phyloP scores from a whole-genome alignment of 2,329 filamentous ascomycete species.

The Scedosporium boydii region DNA sequence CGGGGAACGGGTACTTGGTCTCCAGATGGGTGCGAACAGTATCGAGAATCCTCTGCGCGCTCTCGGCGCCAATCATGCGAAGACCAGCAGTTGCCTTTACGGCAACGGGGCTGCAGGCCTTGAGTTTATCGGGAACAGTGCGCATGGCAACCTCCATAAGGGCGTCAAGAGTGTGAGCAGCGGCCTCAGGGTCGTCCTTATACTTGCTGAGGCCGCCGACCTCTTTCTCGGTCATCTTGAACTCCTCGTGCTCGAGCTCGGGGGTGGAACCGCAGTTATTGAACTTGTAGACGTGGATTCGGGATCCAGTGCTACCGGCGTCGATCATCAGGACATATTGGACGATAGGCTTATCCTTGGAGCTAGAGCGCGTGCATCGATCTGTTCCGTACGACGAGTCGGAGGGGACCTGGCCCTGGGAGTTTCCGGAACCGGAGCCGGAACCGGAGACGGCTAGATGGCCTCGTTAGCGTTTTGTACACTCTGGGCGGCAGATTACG shows the following conservation, averaged over 20 bases:
- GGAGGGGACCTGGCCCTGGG: slow-evolving; percentile 39
- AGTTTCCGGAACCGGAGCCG: not conserved
- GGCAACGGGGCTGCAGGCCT: slow-evolving; percentile 87
- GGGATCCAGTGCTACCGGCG: slow-evolving; percentile 92
- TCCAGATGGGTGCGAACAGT: slow-evolving; percentile 80
- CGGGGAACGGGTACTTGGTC: slow-evolving; percentile 85
- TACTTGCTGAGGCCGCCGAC: slow-evolving; percentile 82
- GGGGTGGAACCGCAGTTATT: slow-evolving; percentile 95
- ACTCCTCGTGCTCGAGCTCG: slow-evolving; percentile 84
- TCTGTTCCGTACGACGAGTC: slow-evolving; percentile 57
- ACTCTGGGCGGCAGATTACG: not conserved
- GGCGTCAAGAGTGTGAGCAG: slow-evolving; percentile 80
- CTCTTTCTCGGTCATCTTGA: slow-evolving; percentile 85
- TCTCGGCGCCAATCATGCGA: slow-evolving; percentile 72
- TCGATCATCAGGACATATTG: slow-evolving; percentile 99
- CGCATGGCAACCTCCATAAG: slow-evolving; percentile 80
- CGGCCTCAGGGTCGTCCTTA: slow-evolving; percentile 73
- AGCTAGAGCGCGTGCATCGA: slow-evolving; percentile 74
- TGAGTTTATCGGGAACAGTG: slow-evolving; percentile 77
- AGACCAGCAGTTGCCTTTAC: slow-evolving; percentile 96
- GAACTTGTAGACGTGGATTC: slow-evolving; percentile 95
- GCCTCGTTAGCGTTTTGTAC: not conserved
- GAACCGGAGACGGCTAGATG: not conserved
- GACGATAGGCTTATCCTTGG: slow-evolving; percentile 82
- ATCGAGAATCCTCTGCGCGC: slow-evolving; percentile 74